Evolutionary conservation across 2,329 filamentous ascomycete genomes (phyloP).

Genomic region (Cryphonectria carpinicola): DNA sequence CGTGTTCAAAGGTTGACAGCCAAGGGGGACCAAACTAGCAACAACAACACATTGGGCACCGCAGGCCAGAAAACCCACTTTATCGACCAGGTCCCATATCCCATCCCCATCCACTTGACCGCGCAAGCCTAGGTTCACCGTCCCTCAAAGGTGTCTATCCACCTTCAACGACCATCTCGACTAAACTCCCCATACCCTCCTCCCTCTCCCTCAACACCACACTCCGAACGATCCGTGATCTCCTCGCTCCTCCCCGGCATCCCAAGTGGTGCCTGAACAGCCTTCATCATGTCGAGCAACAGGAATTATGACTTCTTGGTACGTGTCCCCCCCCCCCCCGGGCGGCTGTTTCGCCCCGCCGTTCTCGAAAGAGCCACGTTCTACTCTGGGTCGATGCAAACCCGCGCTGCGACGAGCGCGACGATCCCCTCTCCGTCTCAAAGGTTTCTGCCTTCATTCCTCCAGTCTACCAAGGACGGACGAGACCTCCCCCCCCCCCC

Average conservation of each 20-base stretch:
- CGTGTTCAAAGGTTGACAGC: background rate
- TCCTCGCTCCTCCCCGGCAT: constrained; percentile 15
- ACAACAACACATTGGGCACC: background rate
- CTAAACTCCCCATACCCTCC: background rate
- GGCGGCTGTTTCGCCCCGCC: constrained; percentile 10
- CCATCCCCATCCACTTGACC: constrained; percentile 6
- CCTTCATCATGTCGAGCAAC: constrained; percentile 82
- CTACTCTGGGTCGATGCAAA: constrained; percentile 5
- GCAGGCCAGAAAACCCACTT: constrained; percentile 7
- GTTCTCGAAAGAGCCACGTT: constrained; percentile 29
- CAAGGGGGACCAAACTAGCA: constrained; percentile 1
- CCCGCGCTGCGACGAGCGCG: constrained; percentile 6
- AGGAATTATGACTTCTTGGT: constrained; percentile 99
- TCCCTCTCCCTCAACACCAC: background rate
- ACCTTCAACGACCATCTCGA: constrained; percentile 8
- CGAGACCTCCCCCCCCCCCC: no score
- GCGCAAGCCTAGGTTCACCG: constrained; percentile 10
- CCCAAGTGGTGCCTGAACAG: constrained; percentile 24
- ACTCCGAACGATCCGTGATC: constrained; percentile 17
- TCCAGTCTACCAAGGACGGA: background rate
- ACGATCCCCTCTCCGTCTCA: constrained; percentile 21
- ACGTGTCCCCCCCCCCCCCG: constrained; percentile 45
- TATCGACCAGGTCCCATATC: background rate
- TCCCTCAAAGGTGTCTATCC: constrained; percentile 11
- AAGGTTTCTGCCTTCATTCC: background rate